A percentile compares a stretch with the other conserved stretches of the same genome.
phyloP scores from a whole-genome alignment of 2,329 filamentous ascomycete genomes.

The Gnomoniopsis sp. region DNA sequence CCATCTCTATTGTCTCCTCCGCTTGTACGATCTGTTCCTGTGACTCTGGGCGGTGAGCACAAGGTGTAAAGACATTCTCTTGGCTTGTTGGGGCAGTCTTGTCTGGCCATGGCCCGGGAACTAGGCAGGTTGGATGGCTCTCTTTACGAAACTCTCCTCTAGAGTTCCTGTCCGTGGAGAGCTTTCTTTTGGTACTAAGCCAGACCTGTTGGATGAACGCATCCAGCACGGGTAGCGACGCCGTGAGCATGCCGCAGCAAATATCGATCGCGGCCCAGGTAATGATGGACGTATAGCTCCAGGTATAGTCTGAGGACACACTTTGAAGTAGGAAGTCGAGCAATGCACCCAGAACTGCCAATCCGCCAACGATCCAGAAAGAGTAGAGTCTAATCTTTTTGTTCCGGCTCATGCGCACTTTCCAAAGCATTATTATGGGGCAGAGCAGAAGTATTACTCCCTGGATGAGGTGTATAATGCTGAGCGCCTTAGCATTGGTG shows the following conservation, averaged over 20 bases:
- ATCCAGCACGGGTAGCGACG: slow-evolving; percentile 28
- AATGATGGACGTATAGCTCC: slow-evolving; percentile 22
- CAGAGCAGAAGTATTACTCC: slow-evolving; percentile 27
- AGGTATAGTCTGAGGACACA: slow-evolving; percentile 11
- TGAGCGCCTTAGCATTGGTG: slow-evolving; percentile 21
- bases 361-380: slow-evolving; percentile 27
- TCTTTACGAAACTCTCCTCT: background rate
- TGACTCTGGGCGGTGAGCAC: background rate
- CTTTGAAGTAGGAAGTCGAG: background rate
- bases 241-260: slow-evolving; percentile 26
- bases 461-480: slow-evolving; percentile 30
- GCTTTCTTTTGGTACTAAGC: slow-evolving; percentile 8
- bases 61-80: background rate
- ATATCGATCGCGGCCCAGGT: slow-evolving; percentile 27
- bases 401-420: slow-evolving; percentile 24
- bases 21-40: background rate
- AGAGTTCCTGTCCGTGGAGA: background rate
- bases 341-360: slow-evolving; percentile 24
- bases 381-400: slow-evolving; percentile 27
- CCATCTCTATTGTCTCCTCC: background rate
- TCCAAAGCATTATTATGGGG: slow-evolving; percentile 30
- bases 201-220: slow-evolving; percentile 19
- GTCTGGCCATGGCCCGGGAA: background rate
- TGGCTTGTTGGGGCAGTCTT: background rate
- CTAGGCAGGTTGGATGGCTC: background rate